Evolutionary conservation across 1,139 yeast genomes (phyloP).

Genomic region (Zygosaccharomyces pseudobailii): DNA sequence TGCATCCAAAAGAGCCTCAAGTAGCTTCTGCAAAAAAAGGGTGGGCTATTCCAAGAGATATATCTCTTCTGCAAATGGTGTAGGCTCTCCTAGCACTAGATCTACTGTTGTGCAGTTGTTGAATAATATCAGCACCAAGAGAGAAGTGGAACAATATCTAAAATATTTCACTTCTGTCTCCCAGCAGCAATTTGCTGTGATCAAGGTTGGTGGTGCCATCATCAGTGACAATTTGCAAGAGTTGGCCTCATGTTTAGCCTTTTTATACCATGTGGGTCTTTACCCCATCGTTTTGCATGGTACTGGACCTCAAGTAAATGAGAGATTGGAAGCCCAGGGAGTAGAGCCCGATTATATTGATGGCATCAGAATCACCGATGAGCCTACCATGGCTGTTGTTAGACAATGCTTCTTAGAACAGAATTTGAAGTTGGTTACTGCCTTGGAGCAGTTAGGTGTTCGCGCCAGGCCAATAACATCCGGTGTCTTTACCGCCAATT

Average conservation of each 20-base stretch:
- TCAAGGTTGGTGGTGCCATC: constrained; percentile 98
- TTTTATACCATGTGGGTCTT: constrained; percentile 92
- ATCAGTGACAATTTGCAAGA: constrained; percentile 91
- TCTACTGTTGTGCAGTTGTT: constrained; percentile 92
- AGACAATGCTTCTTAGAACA: constrained; percentile 93
- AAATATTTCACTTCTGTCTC: constrained; percentile 94
- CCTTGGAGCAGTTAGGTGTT: constrained; percentile 92
- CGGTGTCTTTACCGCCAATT: constrained; percentile 94
- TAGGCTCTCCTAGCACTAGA: constrained; percentile 48
- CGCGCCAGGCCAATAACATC: constrained; percentile 98
- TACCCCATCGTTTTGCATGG: constrained; percentile 97
- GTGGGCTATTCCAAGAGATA: constrained; percentile 28
- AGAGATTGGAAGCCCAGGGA: constrained; percentile 86
- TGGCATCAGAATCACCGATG: constrained; percentile 94
- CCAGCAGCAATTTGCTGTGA: constrained; percentile 95
- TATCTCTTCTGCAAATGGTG: constrained; percentile 25
- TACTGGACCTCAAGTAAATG: constrained; percentile 98
- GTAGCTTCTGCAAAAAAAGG: constrained; percentile 14
- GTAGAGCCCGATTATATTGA: constrained; percentile 94
- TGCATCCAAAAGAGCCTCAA: constrained; percentile 3
- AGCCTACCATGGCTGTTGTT: constrained; percentile 92
- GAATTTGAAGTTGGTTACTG: constrained; percentile 89
- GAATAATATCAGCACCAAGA: constrained; percentile 92
- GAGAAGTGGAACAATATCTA: constrained; percentile 96
- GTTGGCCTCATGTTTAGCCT: constrained; percentile 91